Evolutionary conservation across 495 filamentous ascomycete species (phyloP).

Genomic region (Neurospora sp.): DNA sequence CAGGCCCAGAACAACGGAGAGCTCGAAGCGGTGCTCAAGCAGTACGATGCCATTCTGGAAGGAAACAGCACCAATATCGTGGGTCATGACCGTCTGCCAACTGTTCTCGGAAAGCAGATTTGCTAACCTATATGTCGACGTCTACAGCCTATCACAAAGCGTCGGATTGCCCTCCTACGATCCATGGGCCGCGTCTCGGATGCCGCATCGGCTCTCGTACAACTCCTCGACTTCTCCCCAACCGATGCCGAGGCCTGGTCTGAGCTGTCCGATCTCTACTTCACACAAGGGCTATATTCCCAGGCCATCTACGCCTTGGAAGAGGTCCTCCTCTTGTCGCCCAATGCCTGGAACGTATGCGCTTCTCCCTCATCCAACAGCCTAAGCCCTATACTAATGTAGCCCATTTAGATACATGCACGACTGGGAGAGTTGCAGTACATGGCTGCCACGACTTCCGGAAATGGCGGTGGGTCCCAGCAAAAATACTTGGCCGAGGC

Average conservation of each 20-base stretch:
- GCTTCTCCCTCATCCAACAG: conserved; percentile 2
- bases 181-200: conserved; percentile 59
- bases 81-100: conserved; percentile 19
- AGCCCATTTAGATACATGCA: conserved; percentile 60
- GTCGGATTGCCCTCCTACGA: conserved; percentile 68
- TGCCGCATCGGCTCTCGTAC: conserved; percentile 61
- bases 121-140: conserved; percentile 7
- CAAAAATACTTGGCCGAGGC: conserved; percentile 54
- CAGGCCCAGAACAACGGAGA: conserved; percentile 52
- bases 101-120: not conserved
- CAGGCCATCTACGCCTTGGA: conserved; percentile 87
- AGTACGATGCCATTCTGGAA: conserved; percentile 65
- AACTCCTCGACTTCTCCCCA: conserved; percentile 70
- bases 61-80: conserved; percentile 77
- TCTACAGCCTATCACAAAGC: conserved; percentile 70
- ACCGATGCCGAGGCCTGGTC: conserved; percentile 93
- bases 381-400: conserved; percentile 19
- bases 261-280: conserved; percentile 80
- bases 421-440: conserved; percentile 75
- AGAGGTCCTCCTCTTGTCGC: conserved; percentile 78
- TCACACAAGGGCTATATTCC: conserved; percentile 59
- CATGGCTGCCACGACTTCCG: conserved; percentile 46
- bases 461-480: conserved; percentile 29
- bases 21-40: conserved; percentile 56
- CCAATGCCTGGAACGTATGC: conserved; percentile 90